Evolutionary conservation across 2,329 filamentous ascomycete species (phyloP).

Genomic region (Didymosphaeria variabile): DNA sequence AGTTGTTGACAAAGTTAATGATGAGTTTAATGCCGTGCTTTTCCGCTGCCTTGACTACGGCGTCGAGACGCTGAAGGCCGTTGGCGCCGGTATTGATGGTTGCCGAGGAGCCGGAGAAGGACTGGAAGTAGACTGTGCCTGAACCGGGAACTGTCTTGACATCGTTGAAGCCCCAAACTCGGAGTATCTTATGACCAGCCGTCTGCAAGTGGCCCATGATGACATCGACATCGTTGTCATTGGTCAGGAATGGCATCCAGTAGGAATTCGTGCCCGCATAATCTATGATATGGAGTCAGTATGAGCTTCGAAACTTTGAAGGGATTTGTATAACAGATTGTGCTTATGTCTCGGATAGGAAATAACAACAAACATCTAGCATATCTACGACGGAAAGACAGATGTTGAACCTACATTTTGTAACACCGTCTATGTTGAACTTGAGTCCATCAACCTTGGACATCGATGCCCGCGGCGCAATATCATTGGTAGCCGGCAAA

Average conservation of each 20-base stretch:
- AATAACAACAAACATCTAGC: too few relatives aligned
- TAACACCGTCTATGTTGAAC: slow-evolving; percentile 48
- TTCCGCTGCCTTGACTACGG: slow-evolving; percentile 69
- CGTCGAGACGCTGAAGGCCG: slow-evolving; percentile 71
- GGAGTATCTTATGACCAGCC: slow-evolving; percentile 66
- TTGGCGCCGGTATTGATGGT: slow-evolving; percentile 71
- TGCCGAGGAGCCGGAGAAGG: slow-evolving; percentile 58
- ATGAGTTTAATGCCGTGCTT: slow-evolving; percentile 69
- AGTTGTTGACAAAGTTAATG: slow-evolving; percentile 74
- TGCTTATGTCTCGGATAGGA: too few relatives aligned
- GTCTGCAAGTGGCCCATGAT: slow-evolving; percentile 55
- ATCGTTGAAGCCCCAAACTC: slow-evolving; percentile 72
- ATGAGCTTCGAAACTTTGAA: background rate
- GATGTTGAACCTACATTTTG: slow-evolving; percentile 33
- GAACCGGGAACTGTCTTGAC: slow-evolving; percentile 55
- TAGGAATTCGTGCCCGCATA: slow-evolving; percentile 66
- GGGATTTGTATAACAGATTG: too few relatives aligned
- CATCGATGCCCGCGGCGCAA: slow-evolving; percentile 33
- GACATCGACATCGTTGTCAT: slow-evolving; percentile 65
- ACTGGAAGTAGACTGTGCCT: slow-evolving; percentile 64
- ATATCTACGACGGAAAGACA: background rate
- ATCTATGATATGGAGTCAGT: slow-evolving; percentile 38
- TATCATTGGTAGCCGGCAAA: slow-evolving; percentile 26
- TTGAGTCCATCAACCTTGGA: slow-evolving; percentile 40
- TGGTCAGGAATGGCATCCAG: slow-evolving; percentile 63